Conservation (phyloP, 1,284 basidiomycete genomes). For the Cutaneotrichosporon cutaneum region DNA sequence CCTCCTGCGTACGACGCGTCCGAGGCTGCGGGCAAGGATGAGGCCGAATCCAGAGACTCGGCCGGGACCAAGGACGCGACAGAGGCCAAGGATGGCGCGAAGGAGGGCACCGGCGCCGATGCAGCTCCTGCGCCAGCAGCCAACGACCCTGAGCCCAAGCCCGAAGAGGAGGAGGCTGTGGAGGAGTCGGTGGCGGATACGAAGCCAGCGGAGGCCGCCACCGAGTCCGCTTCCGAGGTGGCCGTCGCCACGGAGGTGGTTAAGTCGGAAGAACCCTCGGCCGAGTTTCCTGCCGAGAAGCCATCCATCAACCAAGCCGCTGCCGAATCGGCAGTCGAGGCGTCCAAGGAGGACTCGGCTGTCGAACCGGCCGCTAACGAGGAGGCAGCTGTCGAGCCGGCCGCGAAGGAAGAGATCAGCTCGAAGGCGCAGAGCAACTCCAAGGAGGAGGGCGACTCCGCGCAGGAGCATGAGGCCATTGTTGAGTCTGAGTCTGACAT, state of each 20-base stretch:
- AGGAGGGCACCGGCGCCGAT: background rate
- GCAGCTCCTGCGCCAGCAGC: background rate
- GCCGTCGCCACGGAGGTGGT: no score
- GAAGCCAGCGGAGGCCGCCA: conserved; percentile 12
- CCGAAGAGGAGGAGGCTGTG: conserved; percentile 8
- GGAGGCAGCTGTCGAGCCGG: no score
- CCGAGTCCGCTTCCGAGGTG: no score
- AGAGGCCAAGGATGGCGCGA: conserved; percentile 4
- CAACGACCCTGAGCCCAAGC: background rate
- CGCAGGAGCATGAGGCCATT: no score
- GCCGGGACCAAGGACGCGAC: conserved; percentile 9
- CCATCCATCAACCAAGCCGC: no score
- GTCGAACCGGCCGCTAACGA: background rate
- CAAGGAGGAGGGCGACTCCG: background rate
- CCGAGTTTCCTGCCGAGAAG: no score
- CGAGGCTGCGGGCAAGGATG: background rate
- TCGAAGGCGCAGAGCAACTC: background rate
- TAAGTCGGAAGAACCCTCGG: no score
- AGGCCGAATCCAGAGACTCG: no score
- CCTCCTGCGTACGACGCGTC: background rate
- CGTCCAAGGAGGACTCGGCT: background rate
- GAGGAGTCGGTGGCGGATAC: conserved; percentile 13
- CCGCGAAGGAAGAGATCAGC: no score
- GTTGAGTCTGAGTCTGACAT: background rate
- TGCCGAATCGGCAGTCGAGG: no score